A percentile compares a stretch with the other conserved stretches of the same genome.
Evolutionary conservation across 2,329 filamentous ascomycete species (phyloP).

Genomic region (Fusarium nygamai): DNA sequence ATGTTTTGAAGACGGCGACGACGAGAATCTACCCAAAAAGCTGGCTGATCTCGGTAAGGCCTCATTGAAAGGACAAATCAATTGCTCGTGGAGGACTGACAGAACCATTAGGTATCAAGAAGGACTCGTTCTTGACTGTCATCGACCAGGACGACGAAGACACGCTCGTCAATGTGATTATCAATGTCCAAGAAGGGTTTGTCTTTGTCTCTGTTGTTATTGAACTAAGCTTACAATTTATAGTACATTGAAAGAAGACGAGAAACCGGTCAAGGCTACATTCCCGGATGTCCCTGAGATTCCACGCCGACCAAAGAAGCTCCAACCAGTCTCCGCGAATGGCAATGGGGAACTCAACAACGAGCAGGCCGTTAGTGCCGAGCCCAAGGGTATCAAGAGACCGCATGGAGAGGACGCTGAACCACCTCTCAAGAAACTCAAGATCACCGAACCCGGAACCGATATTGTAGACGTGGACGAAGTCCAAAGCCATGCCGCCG

Average conservation of each 20-base stretch:
- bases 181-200: conserved; percentile 73
- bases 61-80: not conserved
- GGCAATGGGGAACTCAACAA: conserved; percentile 54
- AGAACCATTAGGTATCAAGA: conserved; percentile 65
- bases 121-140: conserved; percentile 81
- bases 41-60: conserved; percentile 76
- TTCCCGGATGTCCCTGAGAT: conserved; percentile 58
- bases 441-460: conserved; percentile 49
- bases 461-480: conserved; percentile 63
- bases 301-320: conserved; percentile 62
- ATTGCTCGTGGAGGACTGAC: conserved; percentile 20
- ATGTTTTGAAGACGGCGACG: conserved; percentile 72
- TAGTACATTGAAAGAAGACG: conserved; percentile 55
- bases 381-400: conserved; percentile 58
- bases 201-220: conserved; percentile 38
- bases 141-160: conserved; percentile 83
- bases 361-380: conserved; percentile 51
- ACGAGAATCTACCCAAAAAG: conserved; percentile 85
- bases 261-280: conserved; percentile 65
- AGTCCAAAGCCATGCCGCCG: conserved; percentile 41
- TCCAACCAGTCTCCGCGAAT: conserved; percentile 51
- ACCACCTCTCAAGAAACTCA: conserved; percentile 61
- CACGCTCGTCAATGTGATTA: conserved; percentile 81
- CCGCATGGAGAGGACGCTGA: conserved; percentile 54
- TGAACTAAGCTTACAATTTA: conserved; percentile 41